Base-by-base conservation (phyloP, 768 basidiomycete species). In the Hygrophoropsis aurantiaca region DNA sequence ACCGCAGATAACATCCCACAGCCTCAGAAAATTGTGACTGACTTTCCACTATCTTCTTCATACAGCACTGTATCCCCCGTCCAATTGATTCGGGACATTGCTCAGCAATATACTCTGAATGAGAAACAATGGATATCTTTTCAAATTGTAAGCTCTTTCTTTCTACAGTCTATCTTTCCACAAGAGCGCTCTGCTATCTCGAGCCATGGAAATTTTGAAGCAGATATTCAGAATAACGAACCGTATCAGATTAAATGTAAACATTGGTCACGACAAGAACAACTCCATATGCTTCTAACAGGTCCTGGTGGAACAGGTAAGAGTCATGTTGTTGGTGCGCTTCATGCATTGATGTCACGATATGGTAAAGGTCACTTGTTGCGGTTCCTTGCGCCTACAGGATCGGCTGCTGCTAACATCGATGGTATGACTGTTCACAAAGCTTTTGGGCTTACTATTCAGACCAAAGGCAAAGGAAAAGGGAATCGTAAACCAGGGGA, bases 261-360 rank as follows among this genome's bases (percentile, higher is more conserved):
- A n/a, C n/a, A n/a, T n/a, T n/a, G n/a, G n/a, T n/a, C n/a, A 15
- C 11, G 15, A 42, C 20, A 25, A 11, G 21, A 45, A 10, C 44
- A 48, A 3, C 36, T 59, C 24, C 19, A 20, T 1, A 49, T 64
- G 56, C 23, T 58, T 0, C 49, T 67, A 42, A 60, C 58, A 15
- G 64, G 66, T 1, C 62, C 66, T 6, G 67, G 64, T 2, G 65
- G 66, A 1, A 68, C 64, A 32, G 66, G 66, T 4, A 70, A 69
- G 48, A 69, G 59, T 6, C 58, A 67, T 36, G 56, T 66, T 24
- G 58, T 66, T 1, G 35, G 53, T 13, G 61, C 65, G 0, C 40
- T 70, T 0, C 39, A 59, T 20, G 4, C 16, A 0, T 44, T 69
- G 0, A 64, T 69, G 62, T 27, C 21, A 2, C 30, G 27, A 1